Base-by-base conservation (phyloP, 345 rosid genomes). In the Iberis pinnata region DNA sequence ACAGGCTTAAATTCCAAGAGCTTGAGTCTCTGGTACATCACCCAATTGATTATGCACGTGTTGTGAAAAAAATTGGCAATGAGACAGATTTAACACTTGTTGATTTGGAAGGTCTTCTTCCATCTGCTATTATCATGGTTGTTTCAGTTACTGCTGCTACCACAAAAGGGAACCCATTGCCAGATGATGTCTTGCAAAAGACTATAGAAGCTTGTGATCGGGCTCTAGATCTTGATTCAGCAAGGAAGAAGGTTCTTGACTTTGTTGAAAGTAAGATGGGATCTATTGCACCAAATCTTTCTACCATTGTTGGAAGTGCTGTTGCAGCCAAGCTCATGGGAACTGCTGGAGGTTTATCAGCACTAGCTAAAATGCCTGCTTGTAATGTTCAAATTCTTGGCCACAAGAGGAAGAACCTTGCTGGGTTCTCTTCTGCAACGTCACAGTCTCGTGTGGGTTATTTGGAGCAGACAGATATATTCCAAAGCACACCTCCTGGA, bases 391-490 rank as follows among this genome's bases (percentile, higher is more conserved):
- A 29, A 7, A 2, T 29, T 29, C 33, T 29, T 29, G 33, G 33
- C 33, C 8, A 7, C 1, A 29, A 29, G 33, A 29, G 33, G 33
- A 29, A 29, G 33, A 29, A 9, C 33, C 33, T 29, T 7, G 33
- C 8, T 0, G 94, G 96, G 8, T 88, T 88, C 70, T 84, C 89
- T 18, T 73, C 78, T 32, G 93, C 87, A 54, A 76, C 90, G 8
- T 76, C 82, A 8, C 84, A 84, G 52, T 76, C 76, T 33, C 90
- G 73, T 67, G 82, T 88, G 4, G 90, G 94, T 60, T 84, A 72
- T 67, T 50, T 88, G 43, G 94, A 88, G 56, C 81, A 84, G 70
- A 77, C 86, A 8, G 90, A 77, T 70, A 70, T 85, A 25, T 79
- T 79, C 62, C 85, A 82, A 65, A 61, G 68, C 20, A 77, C 89